A percentile compares a stretch with the other conserved stretches of the same genome.
Evolutionary conservation across 495 filamentous ascomycete genomes (phyloP).

Genomic region (Articulospora tetracladia): DNA sequence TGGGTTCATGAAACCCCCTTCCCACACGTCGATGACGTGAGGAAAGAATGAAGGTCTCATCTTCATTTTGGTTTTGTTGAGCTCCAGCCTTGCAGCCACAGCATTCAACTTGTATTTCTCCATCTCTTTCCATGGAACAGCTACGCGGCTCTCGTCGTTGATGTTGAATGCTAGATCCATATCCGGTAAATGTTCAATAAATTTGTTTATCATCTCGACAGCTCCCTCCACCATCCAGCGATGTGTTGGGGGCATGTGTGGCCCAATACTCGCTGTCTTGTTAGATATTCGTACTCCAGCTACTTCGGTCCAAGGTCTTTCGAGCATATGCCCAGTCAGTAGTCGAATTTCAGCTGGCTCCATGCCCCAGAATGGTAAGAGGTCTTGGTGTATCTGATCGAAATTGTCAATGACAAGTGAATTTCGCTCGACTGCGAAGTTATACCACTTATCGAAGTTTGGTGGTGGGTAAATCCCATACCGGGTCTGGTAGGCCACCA

Average conservation of each 20-base stretch:
- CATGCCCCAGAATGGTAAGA: slow-evolving; percentile 68
- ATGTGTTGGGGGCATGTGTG: slow-evolving; percentile 59
- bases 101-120: slow-evolving; percentile 47
- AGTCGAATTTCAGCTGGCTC: slow-evolving; percentile 43
- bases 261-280: slow-evolving; percentile 49
- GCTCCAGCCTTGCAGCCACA: slow-evolving; percentile 23
- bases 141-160: slow-evolving; percentile 65
- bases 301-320: slow-evolving; percentile 47
- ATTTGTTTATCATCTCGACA: slow-evolving; percentile 55
- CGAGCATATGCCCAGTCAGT: slow-evolving; percentile 39
- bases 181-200: slow-evolving; percentile 60
- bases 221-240: slow-evolving; percentile 50
- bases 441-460: slow-evolving; percentile 66
- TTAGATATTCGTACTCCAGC: slow-evolving; percentile 56
- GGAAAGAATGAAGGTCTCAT: background rate
- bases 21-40: background rate
- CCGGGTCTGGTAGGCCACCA: slow-evolving; percentile 56
- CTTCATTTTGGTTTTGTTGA: slow-evolving; percentile 14
- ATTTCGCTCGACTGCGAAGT: slow-evolving; percentile 55
- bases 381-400: slow-evolving; percentile 66
- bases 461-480: slow-evolving; percentile 73
- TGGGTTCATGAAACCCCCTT: slow-evolving; percentile 13
- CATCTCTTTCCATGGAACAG: slow-evolving; percentile 64
- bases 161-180: slow-evolving; percentile 68
- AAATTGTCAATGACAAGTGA: slow-evolving; percentile 66